These are phyloP conservation scores for Ramaria sp. DNA, from an alignment of 768 basidiomycete species.

Conservation along the genomic window DNA sequence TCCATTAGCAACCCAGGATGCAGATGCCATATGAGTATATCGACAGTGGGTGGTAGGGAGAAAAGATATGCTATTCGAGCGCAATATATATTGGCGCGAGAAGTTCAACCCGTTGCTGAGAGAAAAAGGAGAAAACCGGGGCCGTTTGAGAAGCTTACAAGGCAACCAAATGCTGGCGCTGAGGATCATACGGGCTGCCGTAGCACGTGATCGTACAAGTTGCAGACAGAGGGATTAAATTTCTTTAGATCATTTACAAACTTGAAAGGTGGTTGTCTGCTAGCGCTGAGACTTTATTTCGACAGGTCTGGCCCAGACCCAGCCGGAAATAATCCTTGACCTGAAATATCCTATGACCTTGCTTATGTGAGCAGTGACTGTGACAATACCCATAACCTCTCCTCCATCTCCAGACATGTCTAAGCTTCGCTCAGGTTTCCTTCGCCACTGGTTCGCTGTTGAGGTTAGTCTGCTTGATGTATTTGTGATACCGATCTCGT, in stretches of 20 bases:
- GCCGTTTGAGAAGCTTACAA: no score
- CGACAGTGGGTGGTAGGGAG: neutral
- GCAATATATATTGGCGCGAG: neutral
- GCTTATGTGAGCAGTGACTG: neutral
- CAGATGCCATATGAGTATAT: constrained; percentile 21
- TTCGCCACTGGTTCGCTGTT: constrained; percentile 52
- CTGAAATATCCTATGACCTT: no score
- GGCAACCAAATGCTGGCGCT: no score
- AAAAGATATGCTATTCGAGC: neutral
- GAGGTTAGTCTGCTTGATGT: constrained; percentile 36
- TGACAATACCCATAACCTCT: neutral
- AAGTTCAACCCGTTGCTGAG: neutral
- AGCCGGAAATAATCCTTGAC: no score
- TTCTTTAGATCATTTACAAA: no score
- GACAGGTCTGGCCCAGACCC: no score
- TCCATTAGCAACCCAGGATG: constrained; percentile 40
- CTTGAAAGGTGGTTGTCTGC: no score
- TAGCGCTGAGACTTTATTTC: no score
- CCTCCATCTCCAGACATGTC: neutral
- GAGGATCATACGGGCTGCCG: no score
- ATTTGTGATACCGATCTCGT: constrained; percentile 7
- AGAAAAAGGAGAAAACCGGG: no score
- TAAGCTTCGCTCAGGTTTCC: constrained; percentile 1
- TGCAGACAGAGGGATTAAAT: no score
- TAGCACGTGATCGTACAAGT: no score